These are phyloP conservation scores for Gossypium mustelinum DNA, from an alignment of 345 rosid species.

Conservation along the genomic window DNA sequence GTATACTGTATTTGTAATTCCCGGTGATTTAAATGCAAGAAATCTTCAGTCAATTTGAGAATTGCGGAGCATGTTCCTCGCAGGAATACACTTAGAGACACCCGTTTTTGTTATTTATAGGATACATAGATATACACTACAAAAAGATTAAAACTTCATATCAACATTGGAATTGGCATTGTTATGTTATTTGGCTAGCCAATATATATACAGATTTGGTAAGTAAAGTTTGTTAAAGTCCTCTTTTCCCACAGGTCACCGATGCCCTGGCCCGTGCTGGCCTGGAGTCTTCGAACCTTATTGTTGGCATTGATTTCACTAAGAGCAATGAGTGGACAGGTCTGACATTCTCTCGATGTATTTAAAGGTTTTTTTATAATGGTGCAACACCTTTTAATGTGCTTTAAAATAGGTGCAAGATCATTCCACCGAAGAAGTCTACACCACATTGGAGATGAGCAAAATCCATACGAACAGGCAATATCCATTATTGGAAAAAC, in stretches of 20 bases:
- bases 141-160: background rate
- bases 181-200: background rate
- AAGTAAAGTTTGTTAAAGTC: background rate
- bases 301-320: conserved; percentile 79
- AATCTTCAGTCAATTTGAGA: background rate
- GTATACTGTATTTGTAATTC: conserved; percentile 22
- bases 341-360: conserved; percentile 12
- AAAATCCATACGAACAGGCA: conserved; percentile 79
- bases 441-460: conserved; percentile 51
- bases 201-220: background rate
- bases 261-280: conserved; percentile 64
- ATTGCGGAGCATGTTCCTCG: background rate
- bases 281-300: conserved; percentile 73
- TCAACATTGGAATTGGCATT: background rate
- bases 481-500: conserved; percentile 81
- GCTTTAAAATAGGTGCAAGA: conserved; percentile 44
- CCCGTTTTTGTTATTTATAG: background rate
- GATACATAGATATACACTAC: background rate
- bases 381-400: background rate
- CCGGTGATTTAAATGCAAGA: background rate
- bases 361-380: background rate
- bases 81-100: background rate
- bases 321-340: conserved; percentile 92
- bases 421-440: conserved; percentile 64
- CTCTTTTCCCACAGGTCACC: conserved; percentile 40